Base-by-base conservation (phyloP, 2,329 filamentous ascomycete genomes). In the Paramyrothecium sp. region DNA sequence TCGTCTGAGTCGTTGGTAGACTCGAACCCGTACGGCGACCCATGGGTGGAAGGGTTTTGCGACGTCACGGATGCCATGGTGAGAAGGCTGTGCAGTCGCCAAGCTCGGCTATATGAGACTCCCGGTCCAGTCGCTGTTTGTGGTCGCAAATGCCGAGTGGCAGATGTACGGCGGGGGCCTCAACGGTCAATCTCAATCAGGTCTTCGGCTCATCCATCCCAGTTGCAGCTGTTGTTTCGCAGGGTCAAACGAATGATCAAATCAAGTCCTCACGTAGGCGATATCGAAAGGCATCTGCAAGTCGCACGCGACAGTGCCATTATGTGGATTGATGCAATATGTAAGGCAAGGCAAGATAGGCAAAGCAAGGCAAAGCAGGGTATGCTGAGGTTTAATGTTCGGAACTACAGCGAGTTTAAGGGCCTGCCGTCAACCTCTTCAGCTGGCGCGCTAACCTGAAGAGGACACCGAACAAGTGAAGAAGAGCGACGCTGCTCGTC, bases 1-100 rank as follows among this genome's bases (percentile, higher is more conserved):
- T 80, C 77, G 46, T 81, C 78, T 4, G 70, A 65, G 22, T 77
- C 75, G 59, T 69, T 69, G 11, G 63, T 67, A 7, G 73, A 71
- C 38, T 77, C 74, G 54, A 73, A 72, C 55, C 78, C 76, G 65
- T 74, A 76, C 19, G 69, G 68, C 8, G 76, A 75, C 34, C 63
- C 59, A 48, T 74, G 71, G 30, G 77, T 74, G 21, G 76, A 77
- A 1, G 69, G 63, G 50, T 65, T 68, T 20, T 70, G 69, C 10
- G 76, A 77, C 16, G 72, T 69, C 11, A 78, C 69, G 10, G 76
- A 79, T 33, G 75, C 69, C 73, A 76, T 68, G 33, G 33, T 50
- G 51, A 22, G 34, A 21, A 38, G 7, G 26, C 44, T n/a, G 23
- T 34, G 3, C 23, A 26, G 21, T 33, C 16, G 26, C 26, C n/a